Percentiles rank a stretch among this genome's conserved stretches.
Evolutionary conservation across 805 yeast species (phyloP).

Genomic region (Metschnikowia koreensis): DNA sequence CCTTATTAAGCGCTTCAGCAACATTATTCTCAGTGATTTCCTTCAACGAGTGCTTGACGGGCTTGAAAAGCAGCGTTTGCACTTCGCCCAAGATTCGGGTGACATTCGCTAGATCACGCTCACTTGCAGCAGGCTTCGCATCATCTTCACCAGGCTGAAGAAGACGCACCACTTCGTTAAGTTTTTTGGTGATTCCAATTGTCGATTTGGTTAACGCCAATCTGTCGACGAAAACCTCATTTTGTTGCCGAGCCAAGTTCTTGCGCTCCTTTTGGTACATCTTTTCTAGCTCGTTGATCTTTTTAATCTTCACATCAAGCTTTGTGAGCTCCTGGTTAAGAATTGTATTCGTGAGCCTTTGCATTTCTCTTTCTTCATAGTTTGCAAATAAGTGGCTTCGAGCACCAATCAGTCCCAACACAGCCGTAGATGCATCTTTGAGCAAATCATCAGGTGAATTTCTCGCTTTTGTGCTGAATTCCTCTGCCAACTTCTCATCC

Average conservation of each 20-base stretch:
- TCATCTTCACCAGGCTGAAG: conserved; percentile 11
- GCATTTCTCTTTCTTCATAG: conserved; percentile 77
- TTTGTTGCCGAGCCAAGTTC: conserved; percentile 58
- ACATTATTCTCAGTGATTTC: conserved; percentile 13
- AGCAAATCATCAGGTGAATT: conserved; percentile 25
- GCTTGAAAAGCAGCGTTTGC: conserved; percentile 33
- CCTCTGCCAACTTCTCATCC: conserved; percentile 9
- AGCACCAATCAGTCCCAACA: conserved; percentile 75
- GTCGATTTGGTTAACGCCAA: conserved; percentile 64
- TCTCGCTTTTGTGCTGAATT: conserved; percentile 5
- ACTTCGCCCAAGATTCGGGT: conserved; percentile 29
- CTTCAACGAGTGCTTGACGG: conserved; percentile 26
- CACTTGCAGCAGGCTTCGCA: conserved; percentile 8
- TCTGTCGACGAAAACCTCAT: conserved; percentile 63
- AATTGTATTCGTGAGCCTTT: conserved; percentile 53
- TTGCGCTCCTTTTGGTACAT: conserved; percentile 65
- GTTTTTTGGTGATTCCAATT: conserved; percentile 46
- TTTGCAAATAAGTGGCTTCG: conserved; percentile 77
- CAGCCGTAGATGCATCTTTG: conserved; percentile 63
- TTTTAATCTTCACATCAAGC: conserved; percentile 59
- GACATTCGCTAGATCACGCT: conserved; percentile 11
- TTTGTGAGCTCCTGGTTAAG: conserved; percentile 62
- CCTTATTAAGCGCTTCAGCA: conserved; percentile 1
- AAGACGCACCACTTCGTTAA: conserved; percentile 33
- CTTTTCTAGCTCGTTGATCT: conserved; percentile 60